These are phyloP conservation scores for Colletotrichum sublineola DNA, from an alignment of 2,329 filamentous ascomycete species.

Conservation along the genomic window DNA sequence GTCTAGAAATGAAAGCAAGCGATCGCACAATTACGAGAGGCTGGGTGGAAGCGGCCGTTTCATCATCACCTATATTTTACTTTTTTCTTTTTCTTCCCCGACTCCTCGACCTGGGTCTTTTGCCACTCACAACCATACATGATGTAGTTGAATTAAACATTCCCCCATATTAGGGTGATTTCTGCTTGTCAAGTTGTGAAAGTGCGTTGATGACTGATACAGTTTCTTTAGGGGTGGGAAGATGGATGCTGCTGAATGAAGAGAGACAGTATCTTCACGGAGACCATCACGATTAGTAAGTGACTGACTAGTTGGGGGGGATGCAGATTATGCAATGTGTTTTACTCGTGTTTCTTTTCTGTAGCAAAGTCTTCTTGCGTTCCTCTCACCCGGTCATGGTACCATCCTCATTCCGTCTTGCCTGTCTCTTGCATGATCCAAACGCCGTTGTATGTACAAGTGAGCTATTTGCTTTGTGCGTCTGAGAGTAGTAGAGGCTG, in stretches of 20 bases:
- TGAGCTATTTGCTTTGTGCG: not conserved
- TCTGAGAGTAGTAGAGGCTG: not conserved
- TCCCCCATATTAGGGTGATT: not conserved
- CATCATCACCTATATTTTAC: not conserved
- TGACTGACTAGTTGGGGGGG: no score
- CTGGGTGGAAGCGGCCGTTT: constrained; percentile 1
- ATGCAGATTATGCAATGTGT: no score
- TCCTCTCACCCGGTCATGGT: not conserved
- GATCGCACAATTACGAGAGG: constrained; percentile 1
- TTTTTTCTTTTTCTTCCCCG: no score
- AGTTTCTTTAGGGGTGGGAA: not conserved
- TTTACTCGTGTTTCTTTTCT: not conserved
- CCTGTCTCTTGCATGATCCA: not conserved
- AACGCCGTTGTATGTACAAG: not conserved
- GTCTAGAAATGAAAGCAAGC: constrained; percentile 13
- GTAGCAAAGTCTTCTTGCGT: not conserved
- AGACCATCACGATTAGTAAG: no score
- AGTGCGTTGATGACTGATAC: not conserved
- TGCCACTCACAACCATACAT: not conserved
- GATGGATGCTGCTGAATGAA: not conserved
- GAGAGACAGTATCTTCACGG: not conserved
- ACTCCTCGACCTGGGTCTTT: not conserved
- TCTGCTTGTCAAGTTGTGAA: not conserved
- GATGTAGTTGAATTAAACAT: constrained; percentile 13
- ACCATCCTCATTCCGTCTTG: not conserved